A percentile compares a stretch with the other conserved stretches of the same genome.
These are phyloP conservation scores for Tylopilus sp. DNA, from an alignment of 768 basidiomycete species.

Conservation along the genomic window DNA sequence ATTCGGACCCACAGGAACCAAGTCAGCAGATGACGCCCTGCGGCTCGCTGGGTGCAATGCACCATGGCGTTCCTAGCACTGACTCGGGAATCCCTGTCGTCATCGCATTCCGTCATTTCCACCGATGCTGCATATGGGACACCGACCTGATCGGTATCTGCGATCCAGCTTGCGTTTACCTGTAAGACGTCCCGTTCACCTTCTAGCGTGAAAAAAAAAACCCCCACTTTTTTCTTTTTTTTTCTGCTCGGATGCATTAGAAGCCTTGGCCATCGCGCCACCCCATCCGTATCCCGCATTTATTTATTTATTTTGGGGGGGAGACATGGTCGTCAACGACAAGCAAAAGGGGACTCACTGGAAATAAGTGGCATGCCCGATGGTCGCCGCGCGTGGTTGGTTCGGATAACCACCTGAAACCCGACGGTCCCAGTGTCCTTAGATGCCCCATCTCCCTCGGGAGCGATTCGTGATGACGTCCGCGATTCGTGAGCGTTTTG, in stretches of 20 bases:
- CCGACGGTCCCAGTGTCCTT: background rate
- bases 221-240: too few relatives aligned
- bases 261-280: background rate
- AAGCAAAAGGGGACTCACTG: too few relatives aligned
- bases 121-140: background rate
- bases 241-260: slow-evolving; percentile 11
- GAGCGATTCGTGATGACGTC: background rate
- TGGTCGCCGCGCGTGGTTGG: background rate
- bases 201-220: too few relatives aligned
- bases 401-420: slow-evolving; percentile 10
- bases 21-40: slow-evolving; percentile 1
- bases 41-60: slow-evolving; percentile 1
- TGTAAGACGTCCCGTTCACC: background rate
- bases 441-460: background rate
- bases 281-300: background rate
- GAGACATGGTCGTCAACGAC: background rate
- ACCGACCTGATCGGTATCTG: slow-evolving; percentile 11
- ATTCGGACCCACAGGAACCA: background rate
- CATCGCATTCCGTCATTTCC: slow-evolving; percentile 21
- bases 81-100: background rate
- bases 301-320: background rate
- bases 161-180: slow-evolving; percentile 1
- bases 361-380: slow-evolving; percentile 4
- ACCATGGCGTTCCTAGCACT: slow-evolving; percentile 9
- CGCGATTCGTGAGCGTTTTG: background rate